A percentile compares a stretch with the other conserved stretches of the same genome.
Evolutionary conservation across 2,329 filamentous ascomycete species (phyloP).

Genomic region (Pseudogymnoascus sp.): DNA sequence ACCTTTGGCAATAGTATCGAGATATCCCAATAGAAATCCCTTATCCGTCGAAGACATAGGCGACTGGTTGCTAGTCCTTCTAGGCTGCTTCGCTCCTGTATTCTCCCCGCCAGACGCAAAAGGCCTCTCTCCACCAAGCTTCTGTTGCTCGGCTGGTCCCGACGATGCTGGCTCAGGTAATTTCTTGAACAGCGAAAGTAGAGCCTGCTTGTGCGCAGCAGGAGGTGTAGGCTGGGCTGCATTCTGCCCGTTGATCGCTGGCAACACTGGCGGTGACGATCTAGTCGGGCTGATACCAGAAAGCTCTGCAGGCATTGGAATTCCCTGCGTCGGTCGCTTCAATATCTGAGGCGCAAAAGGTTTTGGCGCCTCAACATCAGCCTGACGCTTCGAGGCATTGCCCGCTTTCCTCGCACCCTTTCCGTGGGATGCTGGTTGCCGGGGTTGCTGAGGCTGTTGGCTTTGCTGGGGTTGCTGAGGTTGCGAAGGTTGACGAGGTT

Average conservation of each 20-base stretch:
- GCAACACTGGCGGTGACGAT: conserved; percentile 19
- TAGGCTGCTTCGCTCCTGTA: conserved; percentile 11
- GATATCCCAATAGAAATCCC: conserved; percentile 66
- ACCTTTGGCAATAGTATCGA: conserved; percentile 42
- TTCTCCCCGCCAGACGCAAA: not conserved
- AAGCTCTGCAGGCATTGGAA: conserved; percentile 12
- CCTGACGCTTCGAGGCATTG: not conserved
- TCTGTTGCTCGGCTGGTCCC: not conserved
- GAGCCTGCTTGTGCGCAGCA: conserved; percentile 37
- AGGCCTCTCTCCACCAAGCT: not conserved
- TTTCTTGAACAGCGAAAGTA: conserved; percentile 28
- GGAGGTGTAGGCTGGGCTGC: conserved; percentile 30
- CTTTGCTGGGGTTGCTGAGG: not conserved
- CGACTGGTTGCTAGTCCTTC: conserved; percentile 41
- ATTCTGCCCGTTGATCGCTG: not conserved
- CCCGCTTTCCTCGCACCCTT: not conserved
- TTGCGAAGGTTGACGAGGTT: not conserved
- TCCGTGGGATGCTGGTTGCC: conserved; percentile 5
- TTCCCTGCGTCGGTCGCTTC: conserved; percentile 38
- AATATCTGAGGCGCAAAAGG: conserved; percentile 46
- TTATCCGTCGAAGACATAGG: conserved; percentile 63
- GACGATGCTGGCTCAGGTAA: conserved; percentile 11
- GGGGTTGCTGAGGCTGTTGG: not conserved
- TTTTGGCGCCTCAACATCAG: conserved; percentile 27
- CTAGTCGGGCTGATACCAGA: conserved; percentile 24